Evolutionary conservation across 768 basidiomycete species (phyloP), one percentile per base, ranked within the genome.

Genomic region (Hypholoma sublateritium): DNA sequence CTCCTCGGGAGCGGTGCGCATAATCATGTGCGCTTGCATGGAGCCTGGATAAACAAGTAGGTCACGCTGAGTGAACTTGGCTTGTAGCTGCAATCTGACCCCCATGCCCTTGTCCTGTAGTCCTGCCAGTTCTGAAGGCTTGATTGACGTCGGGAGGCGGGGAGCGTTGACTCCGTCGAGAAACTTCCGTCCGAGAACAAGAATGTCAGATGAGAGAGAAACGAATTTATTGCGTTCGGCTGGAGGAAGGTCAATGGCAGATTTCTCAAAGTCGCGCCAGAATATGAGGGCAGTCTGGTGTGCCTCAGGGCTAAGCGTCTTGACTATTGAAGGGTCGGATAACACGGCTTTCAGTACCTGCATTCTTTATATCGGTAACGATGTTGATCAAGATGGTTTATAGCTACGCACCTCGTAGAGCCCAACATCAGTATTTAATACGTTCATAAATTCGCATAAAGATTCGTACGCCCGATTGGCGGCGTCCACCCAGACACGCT

Each of bases 391-490:
- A 32, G 14, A 49, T 32, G 12, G 37, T 24, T 6, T 34, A 14
- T 22, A 37, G n/a, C 28, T 55, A 77, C 90, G 72, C 70, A 91
- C 95, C 76, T 93, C 81, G 61, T 95, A 95, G 45, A 99, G 77
- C 37, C 89, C 93, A 34, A 89, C 86, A 76, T 98, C 82, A 32
- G 95, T 98, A 72, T 99, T 99, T 57, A 98, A 77, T 45, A 92
- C 86, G 71, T 98, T 98, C 95, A 99, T 98, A 71, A 91, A 95
- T 74, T 95, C 91, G 76, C 94, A 98, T 59, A 98, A 77, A 59
- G 83, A 85, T 71, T 94, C 95, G 70, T 98, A 98, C 42, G 91
- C 89, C 59, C 81, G 79, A 67, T 97, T 92, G 44, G 92, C 92
- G 49, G 88, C 88, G 14, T 84, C 80, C 14, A 92, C 81, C 95